Conservation (phyloP, 805 yeast genomes). For the Scheffersomyces coipomensis region DNA sequence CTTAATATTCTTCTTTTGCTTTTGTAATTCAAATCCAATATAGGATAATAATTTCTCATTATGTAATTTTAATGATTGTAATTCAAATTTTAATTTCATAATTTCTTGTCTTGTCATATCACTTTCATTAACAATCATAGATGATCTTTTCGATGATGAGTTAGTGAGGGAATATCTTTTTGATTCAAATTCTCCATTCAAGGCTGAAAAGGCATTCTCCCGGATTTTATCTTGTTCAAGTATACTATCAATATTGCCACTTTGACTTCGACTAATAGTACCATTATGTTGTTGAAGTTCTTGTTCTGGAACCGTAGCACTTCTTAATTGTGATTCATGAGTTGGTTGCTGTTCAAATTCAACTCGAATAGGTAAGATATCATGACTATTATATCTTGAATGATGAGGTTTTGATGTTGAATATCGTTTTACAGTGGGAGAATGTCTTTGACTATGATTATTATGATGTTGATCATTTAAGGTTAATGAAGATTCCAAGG, state of each 20-base stretch:
- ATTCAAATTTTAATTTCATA: slow-evolving; percentile 50
- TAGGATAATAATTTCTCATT: slow-evolving; percentile 56
- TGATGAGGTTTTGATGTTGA: slow-evolving; percentile 32
- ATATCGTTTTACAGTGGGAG: slow-evolving; percentile 18
- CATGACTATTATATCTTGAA: slow-evolving; percentile 41
- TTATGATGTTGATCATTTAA: slow-evolving; percentile 10
- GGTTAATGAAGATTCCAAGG: slow-evolving; percentile 7
- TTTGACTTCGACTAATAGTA: slow-evolving; percentile 1
- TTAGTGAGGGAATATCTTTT: slow-evolving; percentile 15
- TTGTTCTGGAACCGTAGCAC: slow-evolving; percentile 27
- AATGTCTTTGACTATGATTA: slow-evolving; percentile 2
- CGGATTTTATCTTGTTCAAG: slow-evolving; percentile 9
- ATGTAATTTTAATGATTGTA: slow-evolving; percentile 52
- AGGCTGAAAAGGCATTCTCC: slow-evolving; percentile 25
- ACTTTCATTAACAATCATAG: slow-evolving; percentile 20
- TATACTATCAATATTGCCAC: not conserved
- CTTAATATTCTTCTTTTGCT: slow-evolving; percentile 42
- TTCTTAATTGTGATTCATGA: slow-evolving; percentile 12
- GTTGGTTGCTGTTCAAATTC: slow-evolving; percentile 33
- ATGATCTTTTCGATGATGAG: slow-evolving; percentile 32
- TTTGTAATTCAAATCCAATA: slow-evolving; percentile 56
- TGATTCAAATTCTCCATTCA: slow-evolving; percentile 20
- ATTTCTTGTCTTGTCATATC: slow-evolving; percentile 46
- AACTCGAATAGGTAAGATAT: slow-evolving; percentile 40
- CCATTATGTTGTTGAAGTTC: slow-evolving; percentile 1